Conservation (phyloP, 352 stramenopile species). For the Peronospora belbahrii region DNA sequence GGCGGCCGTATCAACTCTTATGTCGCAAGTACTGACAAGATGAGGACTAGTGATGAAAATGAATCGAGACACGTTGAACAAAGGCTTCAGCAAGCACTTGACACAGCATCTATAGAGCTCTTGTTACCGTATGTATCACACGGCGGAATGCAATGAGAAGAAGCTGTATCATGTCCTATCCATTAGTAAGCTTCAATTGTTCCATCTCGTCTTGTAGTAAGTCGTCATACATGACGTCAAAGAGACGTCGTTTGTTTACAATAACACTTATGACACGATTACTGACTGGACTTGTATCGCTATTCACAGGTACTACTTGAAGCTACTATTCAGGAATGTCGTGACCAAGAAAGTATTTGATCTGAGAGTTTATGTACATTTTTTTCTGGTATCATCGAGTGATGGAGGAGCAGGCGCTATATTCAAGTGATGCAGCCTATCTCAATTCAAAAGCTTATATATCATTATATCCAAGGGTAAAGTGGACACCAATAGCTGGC, state of each 20-base stretch:
- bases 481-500: too few species aligned
- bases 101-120: slow-evolving; percentile 74
- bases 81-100: slow-evolving; percentile 80
- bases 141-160: slow-evolving; percentile 63
- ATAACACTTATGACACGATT: slow-evolving; percentile 30
- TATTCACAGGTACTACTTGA: slow-evolving; percentile 16
- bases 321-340: too few species aligned
- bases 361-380: too few species aligned
- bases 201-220: slow-evolving; percentile 62
- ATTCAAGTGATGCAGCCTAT: too few species aligned
- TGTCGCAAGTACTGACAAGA: slow-evolving; percentile 55
- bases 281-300: slow-evolving; percentile 20
- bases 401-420: too few species aligned
- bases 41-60: slow-evolving; percentile 41
- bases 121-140: slow-evolving; percentile 48
- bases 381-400: too few species aligned
- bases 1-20: slow-evolving; percentile 52
- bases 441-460: too few species aligned
- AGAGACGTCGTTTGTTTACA: slow-evolving; percentile 73
- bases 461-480: too few species aligned
- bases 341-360: too few species aligned
- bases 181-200: slow-evolving; percentile 39
- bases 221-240: slow-evolving; percentile 62
- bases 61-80: slow-evolving; percentile 59
- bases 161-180: slow-evolving; percentile 58